These are phyloP conservation scores for Trichosporon asahii DNA, from an alignment of 1,284 basidiomycete genomes.

Conservation along the genomic window DNA sequence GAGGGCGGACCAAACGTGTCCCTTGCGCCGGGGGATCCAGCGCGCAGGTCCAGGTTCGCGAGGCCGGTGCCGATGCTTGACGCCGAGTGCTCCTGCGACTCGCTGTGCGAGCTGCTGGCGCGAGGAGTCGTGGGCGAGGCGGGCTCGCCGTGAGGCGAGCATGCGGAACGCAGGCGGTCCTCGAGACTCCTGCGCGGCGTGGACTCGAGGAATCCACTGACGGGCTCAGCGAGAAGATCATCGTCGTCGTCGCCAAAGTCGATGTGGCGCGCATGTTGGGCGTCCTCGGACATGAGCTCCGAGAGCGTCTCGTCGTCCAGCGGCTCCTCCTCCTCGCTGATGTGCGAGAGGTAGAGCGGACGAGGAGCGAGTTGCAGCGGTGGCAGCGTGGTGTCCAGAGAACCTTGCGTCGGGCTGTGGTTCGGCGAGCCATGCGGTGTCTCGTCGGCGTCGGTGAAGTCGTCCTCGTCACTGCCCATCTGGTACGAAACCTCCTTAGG, in stretches of 20 bases:
- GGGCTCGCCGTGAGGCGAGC: background rate
- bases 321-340: constrained; percentile 27
- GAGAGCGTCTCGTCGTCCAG: constrained; percentile 23
- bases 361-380: constrained; percentile 10
- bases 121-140: background rate
- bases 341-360: constrained; percentile 19
- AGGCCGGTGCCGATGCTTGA: background rate
- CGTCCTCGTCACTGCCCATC: constrained; percentile 1
- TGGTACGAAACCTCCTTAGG: constrained; percentile 9
- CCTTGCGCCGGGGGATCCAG: background rate
- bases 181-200: constrained; percentile 15
- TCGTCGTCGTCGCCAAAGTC: constrained; percentile 12
- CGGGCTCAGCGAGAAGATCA: constrained; percentile 14
- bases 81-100: background rate
- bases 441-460: constrained; percentile 7
- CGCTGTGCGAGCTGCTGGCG: background rate
- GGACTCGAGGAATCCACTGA: background rate
- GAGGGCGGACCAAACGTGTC: background rate
- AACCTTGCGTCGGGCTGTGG: no score
- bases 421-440: background rate
- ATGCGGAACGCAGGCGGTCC: constrained; percentile 16
- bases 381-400: background rate
- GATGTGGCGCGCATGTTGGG: constrained; percentile 12
- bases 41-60: background rate
- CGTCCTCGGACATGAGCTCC: constrained; percentile 22